phyloP scores from a whole-genome alignment of 2,329 filamentous ascomycete species.

The Ciborinia camelliae region DNA sequence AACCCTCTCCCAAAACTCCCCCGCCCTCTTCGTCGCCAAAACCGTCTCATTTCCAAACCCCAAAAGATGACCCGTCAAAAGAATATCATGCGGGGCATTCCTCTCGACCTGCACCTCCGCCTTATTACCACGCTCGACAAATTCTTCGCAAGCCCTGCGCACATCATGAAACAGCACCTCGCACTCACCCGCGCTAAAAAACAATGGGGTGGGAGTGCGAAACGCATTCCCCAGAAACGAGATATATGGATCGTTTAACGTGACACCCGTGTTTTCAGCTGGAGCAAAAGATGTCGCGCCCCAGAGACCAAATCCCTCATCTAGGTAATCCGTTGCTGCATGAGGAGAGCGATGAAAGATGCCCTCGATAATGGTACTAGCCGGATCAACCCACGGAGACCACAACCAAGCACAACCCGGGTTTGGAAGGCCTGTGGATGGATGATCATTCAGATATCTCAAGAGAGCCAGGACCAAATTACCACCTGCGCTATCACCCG shows the following conservation, averaged over 20 bases:
- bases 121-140: conserved; percentile 42
- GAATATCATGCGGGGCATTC: conserved; percentile 46
- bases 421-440: conserved; percentile 34
- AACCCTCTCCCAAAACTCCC: conserved; percentile 5
- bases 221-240: conserved; percentile 41
- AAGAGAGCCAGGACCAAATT: conserved; percentile 46
- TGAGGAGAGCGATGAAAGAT: conserved; percentile 27
- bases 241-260: conserved; percentile 40
- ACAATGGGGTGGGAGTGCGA: conserved; percentile 41
- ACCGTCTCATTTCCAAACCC: conserved; percentile 43
- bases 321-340: conserved; percentile 43
- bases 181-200: conserved; percentile 41
- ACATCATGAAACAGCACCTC: conserved; percentile 45
- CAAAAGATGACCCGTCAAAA: conserved; percentile 41
- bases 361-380: conserved; percentile 28
- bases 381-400: conserved; percentile 44
- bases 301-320: conserved; percentile 42
- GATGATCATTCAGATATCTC: conserved; percentile 44
- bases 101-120: conserved; percentile 43
- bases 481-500: conserved; percentile 49
- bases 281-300: conserved; percentile 40
- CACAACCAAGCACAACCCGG: conserved; percentile 43
- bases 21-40: conserved; percentile 22
- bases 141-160: conserved; percentile 39
- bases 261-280: conserved; percentile 25